Percentiles rank a stretch among this genome's conserved stretches.
phyloP scores from a whole-genome alignment of 2,329 filamentous ascomycete genomes.

The Graphilbum sp. region DNA sequence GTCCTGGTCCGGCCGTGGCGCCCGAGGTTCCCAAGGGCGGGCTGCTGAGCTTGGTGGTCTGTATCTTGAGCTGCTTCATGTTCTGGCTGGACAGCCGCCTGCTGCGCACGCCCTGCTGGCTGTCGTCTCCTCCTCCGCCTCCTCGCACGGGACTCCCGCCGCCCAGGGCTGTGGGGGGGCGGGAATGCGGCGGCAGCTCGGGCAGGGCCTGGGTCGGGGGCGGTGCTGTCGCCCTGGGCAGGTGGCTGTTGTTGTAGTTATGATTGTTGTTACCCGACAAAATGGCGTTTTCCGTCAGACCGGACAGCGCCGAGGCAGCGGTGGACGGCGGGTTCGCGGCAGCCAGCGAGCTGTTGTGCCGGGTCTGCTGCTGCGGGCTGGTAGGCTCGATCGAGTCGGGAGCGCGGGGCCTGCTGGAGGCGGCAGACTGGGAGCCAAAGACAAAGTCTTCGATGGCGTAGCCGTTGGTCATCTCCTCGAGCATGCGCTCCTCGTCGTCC shows the following conservation, averaged over 20 bases:
- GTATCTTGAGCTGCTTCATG: constrained; percentile 72
- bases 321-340: constrained; percentile 53
- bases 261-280: constrained; percentile 12
- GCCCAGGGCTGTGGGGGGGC: constrained; percentile 15
- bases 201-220: constrained; percentile 32
- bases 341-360: constrained; percentile 56
- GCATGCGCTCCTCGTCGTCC: constrained; percentile 57
- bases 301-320: constrained; percentile 50
- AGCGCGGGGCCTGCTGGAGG: constrained; percentile 50
- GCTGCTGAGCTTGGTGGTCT: constrained; percentile 41
- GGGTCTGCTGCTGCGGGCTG: constrained; percentile 67
- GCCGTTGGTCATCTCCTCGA: constrained; percentile 79
- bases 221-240: constrained; percentile 21
- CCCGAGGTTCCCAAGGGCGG: constrained; percentile 8
- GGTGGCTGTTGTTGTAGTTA: constrained; percentile 13
- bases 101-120: constrained; percentile 52
- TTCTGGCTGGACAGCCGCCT: constrained; percentile 69
- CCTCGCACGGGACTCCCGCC: constrained; percentile 10
- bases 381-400: constrained; percentile 70
- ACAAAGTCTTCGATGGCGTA: constrained; percentile 73
- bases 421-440: constrained; percentile 39
- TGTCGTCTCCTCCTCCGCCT: background rate
- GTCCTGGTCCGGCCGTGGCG: background rate
- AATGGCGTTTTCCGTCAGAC: constrained; percentile 45
- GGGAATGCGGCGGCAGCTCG: constrained; percentile 23